Evolutionary conservation across 768 basidiomycete genomes (phyloP).

Genomic region (Scleroderma citrinum): DNA sequence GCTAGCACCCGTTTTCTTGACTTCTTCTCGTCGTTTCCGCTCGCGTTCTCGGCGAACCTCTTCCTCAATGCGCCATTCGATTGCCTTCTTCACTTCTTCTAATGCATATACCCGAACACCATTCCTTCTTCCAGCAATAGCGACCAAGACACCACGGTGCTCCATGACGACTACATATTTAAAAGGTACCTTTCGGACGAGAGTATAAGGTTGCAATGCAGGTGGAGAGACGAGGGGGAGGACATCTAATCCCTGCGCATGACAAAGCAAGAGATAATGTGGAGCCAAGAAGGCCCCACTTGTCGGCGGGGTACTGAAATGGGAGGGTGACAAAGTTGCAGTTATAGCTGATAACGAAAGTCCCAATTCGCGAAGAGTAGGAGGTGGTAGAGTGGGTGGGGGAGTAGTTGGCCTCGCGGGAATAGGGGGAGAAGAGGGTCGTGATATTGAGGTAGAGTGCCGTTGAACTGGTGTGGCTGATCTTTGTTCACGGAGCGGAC

Average conservation of each 20-base stretch:
- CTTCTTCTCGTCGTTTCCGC: slow-evolving; percentile 58
- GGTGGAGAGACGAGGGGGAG: slow-evolving; percentile 76
- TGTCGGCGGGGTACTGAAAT: slow-evolving; percentile 69
- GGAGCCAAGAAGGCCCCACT: slow-evolving; percentile 78
- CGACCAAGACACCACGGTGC: slow-evolving; percentile 84
- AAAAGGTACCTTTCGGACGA: slow-evolving; percentile 76
- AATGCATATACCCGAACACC: slow-evolving; percentile 86
- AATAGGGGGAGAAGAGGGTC: slow-evolving; percentile 47
- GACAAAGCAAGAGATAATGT: slow-evolving; percentile 78
- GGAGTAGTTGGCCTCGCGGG: slow-evolving; percentile 56
- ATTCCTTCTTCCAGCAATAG: slow-evolving; percentile 80
- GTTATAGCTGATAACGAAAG: slow-evolving; percentile 66
- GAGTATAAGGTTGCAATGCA: slow-evolving; percentile 68
- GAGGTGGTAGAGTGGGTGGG: slow-evolving; percentile 66
- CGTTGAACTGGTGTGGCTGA: slow-evolving; percentile 21
- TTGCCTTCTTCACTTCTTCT: slow-evolving; percentile 78
- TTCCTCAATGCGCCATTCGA: slow-evolving; percentile 83
- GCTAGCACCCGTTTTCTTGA: slow-evolving; percentile 45
- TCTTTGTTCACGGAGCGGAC: slow-evolving; percentile 31
- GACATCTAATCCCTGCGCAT: slow-evolving; percentile 81
- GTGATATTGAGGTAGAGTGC: slow-evolving; percentile 36
- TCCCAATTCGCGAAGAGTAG: slow-evolving; percentile 70
- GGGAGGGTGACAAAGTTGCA: slow-evolving; percentile 62
- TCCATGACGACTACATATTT: slow-evolving; percentile 92
- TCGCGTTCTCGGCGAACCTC: slow-evolving; percentile 74